Base-by-base conservation (phyloP, 192 early-diverging fungal species). In the Phycomyces blakesleeanus region DNA sequence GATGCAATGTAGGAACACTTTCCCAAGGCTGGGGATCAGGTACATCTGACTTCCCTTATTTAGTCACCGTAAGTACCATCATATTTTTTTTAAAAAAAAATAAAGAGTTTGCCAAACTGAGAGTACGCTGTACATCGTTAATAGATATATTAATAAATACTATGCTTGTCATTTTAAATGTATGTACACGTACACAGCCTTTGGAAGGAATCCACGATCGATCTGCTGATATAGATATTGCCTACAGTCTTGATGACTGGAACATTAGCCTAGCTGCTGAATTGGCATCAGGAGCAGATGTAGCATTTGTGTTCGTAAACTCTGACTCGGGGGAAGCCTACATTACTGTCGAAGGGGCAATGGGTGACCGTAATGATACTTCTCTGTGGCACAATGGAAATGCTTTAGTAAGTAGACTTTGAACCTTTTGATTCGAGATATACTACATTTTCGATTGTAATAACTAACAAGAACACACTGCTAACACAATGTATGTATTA, bases 321-420 rank as follows among this genome's bases (percentile, higher is more conserved):
- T 59, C 63, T 6, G 63, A 69, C 27, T 69, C 75, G 2, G 60
- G 63, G 11, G 65, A 75, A 34, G 69, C 65, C 42, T 72, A 42
- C 40, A 57, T 73, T 37, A 67, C 59, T 20, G 71, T 73, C 4
- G 81, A 88, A 26, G 81, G 76, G 0, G 82, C 87, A 61, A 24
- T 37, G 25, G 86, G 86, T 10, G 86, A 88, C 55, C 64, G 86
- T n/a, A 78, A 78, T 25, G 50, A 83, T 56, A 63, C 87, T 14
- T 67, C 41, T 18, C 57, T 88, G 8, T 88, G 83, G 83, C 39
- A 85, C 50, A 71, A 76, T 57, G 83, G 83, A 10, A 69, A 89
- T 61, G 66, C 51, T 18, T 52, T 89, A 55, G 79, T 78, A 75
- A 56, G 57, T 5, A n/a, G n/a, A n/a, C n/a, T n/a, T n/a, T n/a